phyloP scores from a whole-genome alignment of 495 filamentous ascomycete species.

The Durotheca rogersii region DNA sequence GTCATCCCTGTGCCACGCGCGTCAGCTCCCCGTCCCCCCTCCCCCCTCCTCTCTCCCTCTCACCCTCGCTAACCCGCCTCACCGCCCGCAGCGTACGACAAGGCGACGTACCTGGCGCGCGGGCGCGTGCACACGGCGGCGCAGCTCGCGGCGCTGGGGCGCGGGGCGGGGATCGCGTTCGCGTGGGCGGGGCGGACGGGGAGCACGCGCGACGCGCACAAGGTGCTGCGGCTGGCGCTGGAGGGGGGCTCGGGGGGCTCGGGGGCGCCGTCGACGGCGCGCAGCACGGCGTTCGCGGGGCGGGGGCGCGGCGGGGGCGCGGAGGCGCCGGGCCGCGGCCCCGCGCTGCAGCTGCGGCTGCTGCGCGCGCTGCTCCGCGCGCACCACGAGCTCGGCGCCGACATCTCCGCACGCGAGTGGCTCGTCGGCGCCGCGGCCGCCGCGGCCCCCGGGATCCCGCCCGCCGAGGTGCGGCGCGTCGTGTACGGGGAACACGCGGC shows the following conservation, averaged over 20 bases:
- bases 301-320: not conserved
- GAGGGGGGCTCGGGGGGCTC: too few relatives aligned
- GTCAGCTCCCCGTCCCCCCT: not conserved
- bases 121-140: slow-evolving; percentile 4
- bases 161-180: slow-evolving; percentile 65
- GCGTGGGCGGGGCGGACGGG: slow-evolving; percentile 71
- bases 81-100: slow-evolving; percentile 28
- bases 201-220: slow-evolving; percentile 72
- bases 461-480: slow-evolving; percentile 58
- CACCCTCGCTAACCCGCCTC: too few relatives aligned
- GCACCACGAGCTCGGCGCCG: slow-evolving; percentile 72
- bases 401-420: slow-evolving; percentile 33
- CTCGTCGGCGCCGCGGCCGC: slow-evolving; percentile 58
- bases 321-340: slow-evolving; percentile 30
- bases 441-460: slow-evolving; percentile 52
- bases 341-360: slow-evolving; percentile 58
- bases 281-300: slow-evolving; percentile 17
- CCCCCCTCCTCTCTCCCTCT: too few relatives aligned
- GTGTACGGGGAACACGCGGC: slow-evolving; percentile 34
- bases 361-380: slow-evolving; percentile 65
- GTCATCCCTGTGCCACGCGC: not conserved
- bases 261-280: slow-evolving; percentile 39
- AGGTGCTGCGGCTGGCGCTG: slow-evolving; percentile 68
- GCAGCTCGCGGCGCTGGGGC: slow-evolving; percentile 50
- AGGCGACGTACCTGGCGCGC: slow-evolving; percentile 15